Conservation (phyloP, 2,329 filamentous ascomycete species). For the Fusarium sp. region DNA sequence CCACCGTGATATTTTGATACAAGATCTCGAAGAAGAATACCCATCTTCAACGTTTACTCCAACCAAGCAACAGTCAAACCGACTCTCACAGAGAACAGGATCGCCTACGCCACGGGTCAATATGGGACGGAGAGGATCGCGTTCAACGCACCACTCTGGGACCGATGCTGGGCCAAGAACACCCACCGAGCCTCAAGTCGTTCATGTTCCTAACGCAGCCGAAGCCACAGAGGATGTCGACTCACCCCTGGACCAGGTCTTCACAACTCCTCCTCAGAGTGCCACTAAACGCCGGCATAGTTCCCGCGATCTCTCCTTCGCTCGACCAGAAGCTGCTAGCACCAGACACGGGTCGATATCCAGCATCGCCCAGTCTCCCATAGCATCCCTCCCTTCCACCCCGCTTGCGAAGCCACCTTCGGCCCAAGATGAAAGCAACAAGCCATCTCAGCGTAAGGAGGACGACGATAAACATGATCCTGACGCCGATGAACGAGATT, state of each 20-base stretch:
- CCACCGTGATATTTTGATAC: slow-evolving; percentile 86
- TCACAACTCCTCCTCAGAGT: slow-evolving; percentile 50
- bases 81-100: slow-evolving; percentile 40
- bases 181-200: slow-evolving; percentile 42
- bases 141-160: slow-evolving; percentile 42
- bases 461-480: slow-evolving; percentile 58
- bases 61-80: slow-evolving; percentile 45
- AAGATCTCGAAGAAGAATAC: slow-evolving; percentile 85
- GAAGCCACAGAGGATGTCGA: slow-evolving; percentile 39
- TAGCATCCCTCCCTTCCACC: slow-evolving; percentile 42
- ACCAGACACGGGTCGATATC: slow-evolving; percentile 50
- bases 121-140: slow-evolving; percentile 46
- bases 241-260: slow-evolving; percentile 48
- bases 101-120: slow-evolving; percentile 46
- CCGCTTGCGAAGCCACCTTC: slow-evolving; percentile 34
- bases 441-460: slow-evolving; percentile 32
- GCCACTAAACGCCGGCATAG: slow-evolving; percentile 46
- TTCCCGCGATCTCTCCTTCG: slow-evolving; percentile 43
- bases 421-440: slow-evolving; percentile 39
- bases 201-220: slow-evolving; percentile 34
- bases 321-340: slow-evolving; percentile 40
- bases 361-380: slow-evolving; percentile 48
- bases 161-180: slow-evolving; percentile 47
- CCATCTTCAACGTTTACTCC: slow-evolving; percentile 42
- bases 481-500: slow-evolving; percentile 75